A percentile compares a stretch with the other conserved stretches of the same genome.
Conservation (phyloP, 1,284 basidiomycete genomes). For the Ganoderma multipileum region DNA sequence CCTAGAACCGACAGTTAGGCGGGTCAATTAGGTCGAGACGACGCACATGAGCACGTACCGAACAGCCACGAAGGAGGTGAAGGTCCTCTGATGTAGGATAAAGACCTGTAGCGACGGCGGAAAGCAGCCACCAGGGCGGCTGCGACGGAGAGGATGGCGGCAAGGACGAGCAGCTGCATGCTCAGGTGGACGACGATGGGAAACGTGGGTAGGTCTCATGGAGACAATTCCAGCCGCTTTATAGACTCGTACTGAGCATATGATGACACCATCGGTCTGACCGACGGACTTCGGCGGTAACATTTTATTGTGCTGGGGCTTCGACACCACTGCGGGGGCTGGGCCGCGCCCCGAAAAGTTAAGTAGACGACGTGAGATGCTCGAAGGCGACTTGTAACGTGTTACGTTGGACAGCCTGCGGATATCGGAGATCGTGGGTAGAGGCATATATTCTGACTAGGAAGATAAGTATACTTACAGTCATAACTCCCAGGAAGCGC, state of each 20-base stretch:
- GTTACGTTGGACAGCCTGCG: neutral
- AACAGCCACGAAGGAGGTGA: conserved; percentile 16
- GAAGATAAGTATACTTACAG: neutral
- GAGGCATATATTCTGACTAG: neutral
- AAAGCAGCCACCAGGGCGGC: neutral
- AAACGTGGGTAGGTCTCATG: neutral
- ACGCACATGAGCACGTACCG: neutral
- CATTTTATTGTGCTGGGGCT: neutral
- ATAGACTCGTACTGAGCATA: neutral
- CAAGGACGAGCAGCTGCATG: conserved; percentile 11
- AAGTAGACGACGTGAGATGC: neutral
- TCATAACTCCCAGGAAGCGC: neutral
- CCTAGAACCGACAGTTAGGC: conserved; percentile 15
- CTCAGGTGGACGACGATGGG: neutral
- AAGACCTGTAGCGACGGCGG: conserved; percentile 33
- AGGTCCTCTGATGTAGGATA: conserved; percentile 12
- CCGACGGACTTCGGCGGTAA: neutral
- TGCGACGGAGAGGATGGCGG: neutral
- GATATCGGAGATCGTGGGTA: neutral
- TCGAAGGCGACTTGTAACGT: neutral
- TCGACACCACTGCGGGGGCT: neutral
- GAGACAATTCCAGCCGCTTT: neutral
- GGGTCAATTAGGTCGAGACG: neutral
- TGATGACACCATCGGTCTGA: neutral
- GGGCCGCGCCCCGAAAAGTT: neutral